These are phyloP conservation scores for Globisporangium takayamanum DNA, from an alignment of 352 stramenopile species.

Conservation along the genomic window DNA sequence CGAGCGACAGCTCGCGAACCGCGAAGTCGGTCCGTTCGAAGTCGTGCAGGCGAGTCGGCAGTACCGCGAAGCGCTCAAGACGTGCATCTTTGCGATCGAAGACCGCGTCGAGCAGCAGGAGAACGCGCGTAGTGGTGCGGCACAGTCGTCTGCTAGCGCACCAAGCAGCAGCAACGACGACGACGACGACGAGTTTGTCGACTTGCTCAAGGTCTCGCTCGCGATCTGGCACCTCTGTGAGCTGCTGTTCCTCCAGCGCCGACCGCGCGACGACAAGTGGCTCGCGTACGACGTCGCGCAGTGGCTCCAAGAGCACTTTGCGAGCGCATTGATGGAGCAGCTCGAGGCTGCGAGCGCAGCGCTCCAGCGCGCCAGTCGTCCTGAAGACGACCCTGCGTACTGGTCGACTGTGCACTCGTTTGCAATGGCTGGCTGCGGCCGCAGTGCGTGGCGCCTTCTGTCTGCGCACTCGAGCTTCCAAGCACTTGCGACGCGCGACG, in stretches of 20 bases:
- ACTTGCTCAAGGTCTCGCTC: slow-evolving; percentile 73
- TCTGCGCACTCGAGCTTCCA: slow-evolving; percentile 51
- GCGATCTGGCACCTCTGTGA: slow-evolving; percentile 78
- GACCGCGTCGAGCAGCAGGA: slow-evolving; percentile 32
- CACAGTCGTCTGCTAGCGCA: too few relatives aligned
- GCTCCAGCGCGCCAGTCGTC: slow-evolving; percentile 26
- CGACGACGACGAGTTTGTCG: slow-evolving; percentile 42
- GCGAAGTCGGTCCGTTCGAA: slow-evolving; percentile 22
- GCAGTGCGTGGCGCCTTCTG: slow-evolving; percentile 54
- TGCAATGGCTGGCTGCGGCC: slow-evolving; percentile 40
- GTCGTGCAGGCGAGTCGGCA: slow-evolving; percentile 51
- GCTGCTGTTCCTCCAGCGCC: slow-evolving; percentile 59
- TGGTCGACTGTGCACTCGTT: slow-evolving; percentile 61
- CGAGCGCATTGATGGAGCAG: slow-evolving; percentile 41
- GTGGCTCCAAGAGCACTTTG: slow-evolving; percentile 80
- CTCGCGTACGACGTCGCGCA: slow-evolving; percentile 63
- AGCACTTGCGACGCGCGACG: slow-evolving; percentile 35
- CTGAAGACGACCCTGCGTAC: slow-evolving; percentile 44
- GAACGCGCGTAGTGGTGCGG: neutral
- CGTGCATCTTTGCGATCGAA: slow-evolving; percentile 58
- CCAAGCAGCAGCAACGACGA: slow-evolving; percentile 9
- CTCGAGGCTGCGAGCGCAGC: slow-evolving; percentile 35
- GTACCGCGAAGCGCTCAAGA: slow-evolving; percentile 65
- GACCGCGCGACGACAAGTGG: slow-evolving; percentile 39
- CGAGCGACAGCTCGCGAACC: slow-evolving; percentile 8